phyloP scores from a whole-genome alignment of 139 green algal genomes.

The Tetraselmis chui region DNA sequence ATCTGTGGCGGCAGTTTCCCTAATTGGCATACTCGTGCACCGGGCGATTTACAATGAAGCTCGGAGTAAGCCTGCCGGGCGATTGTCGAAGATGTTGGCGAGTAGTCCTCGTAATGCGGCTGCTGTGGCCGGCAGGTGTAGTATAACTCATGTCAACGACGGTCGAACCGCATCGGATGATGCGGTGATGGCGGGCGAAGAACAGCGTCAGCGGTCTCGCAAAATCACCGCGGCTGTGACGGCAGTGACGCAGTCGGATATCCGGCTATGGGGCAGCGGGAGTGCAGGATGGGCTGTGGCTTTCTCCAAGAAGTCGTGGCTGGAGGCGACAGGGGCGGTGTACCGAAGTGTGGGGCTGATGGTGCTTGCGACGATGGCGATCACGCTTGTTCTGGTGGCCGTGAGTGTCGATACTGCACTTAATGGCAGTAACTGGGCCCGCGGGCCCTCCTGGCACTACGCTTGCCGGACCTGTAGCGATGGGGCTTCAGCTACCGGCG shows the following conservation, averaged over 20 bases:
- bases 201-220: background rate
- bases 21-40: background rate
- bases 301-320: background rate
- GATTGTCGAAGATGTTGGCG: too few species aligned
- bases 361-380: background rate
- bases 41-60: too few species aligned
- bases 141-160: too few species aligned
- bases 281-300: background rate
- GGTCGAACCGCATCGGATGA: too few species aligned
- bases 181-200: too few species aligned
- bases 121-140: too few species aligned
- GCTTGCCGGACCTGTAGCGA: background rate
- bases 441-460: background rate
- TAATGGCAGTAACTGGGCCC: background rate
- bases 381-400: background rate
- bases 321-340: background rate
- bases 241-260: background rate
- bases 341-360: background rate
- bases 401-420: background rate
- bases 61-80: too few species aligned
- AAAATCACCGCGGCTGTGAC: too few species aligned
- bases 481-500: background rate
- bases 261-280: background rate
- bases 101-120: too few species aligned
- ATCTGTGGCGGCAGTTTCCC: background rate